These are phyloP conservation scores for Macadamia integrifolia DNA, from an alignment of 164 flowering plant genomes.

Conservation along the genomic window DNA sequence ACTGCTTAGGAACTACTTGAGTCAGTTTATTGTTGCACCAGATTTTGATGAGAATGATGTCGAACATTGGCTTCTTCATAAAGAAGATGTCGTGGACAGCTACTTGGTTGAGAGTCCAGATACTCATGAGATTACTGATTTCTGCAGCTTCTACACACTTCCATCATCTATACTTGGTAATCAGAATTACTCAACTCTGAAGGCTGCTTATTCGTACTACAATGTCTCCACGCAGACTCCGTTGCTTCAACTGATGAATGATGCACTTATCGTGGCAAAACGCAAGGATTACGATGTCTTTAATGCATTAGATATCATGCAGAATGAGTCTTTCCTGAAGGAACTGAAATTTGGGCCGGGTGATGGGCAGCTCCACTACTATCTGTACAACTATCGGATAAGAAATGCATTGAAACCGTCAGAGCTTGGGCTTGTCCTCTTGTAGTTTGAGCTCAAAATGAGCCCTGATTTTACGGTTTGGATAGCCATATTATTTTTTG, in stretches of 20 bases:
- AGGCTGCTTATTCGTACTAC: constrained; percentile 56
- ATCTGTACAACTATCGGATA: constrained; percentile 47
- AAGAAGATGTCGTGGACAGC: constrained; percentile 43
- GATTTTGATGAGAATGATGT: constrained; percentile 45
- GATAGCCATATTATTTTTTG: constrained; percentile 3
- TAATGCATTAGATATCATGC: constrained; percentile 53
- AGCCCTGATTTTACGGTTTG: background rate
- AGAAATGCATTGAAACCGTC: constrained; percentile 36
- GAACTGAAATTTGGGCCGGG: constrained; percentile 56
- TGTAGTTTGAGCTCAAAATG: constrained; percentile 21
- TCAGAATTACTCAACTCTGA: constrained; percentile 36
- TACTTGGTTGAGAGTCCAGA: constrained; percentile 51
- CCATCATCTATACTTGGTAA: constrained; percentile 53
- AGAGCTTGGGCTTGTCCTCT: constrained; percentile 51
- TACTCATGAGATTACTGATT: constrained; percentile 42
- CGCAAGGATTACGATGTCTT: constrained; percentile 46
- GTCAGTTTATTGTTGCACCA: constrained; percentile 41
- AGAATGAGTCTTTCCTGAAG: constrained; percentile 43
- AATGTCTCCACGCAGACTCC: constrained; percentile 45
- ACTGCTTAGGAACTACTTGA: constrained; percentile 35
- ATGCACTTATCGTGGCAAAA: constrained; percentile 48
- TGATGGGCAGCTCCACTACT: constrained; percentile 54
- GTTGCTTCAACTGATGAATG: constrained; percentile 55
- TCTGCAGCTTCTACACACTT: constrained; percentile 57
- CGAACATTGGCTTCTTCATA: constrained; percentile 52